These are phyloP conservation scores for Gossypium sturtianum DNA, from an alignment of 345 rosid genomes.

Conservation along the genomic window DNA sequence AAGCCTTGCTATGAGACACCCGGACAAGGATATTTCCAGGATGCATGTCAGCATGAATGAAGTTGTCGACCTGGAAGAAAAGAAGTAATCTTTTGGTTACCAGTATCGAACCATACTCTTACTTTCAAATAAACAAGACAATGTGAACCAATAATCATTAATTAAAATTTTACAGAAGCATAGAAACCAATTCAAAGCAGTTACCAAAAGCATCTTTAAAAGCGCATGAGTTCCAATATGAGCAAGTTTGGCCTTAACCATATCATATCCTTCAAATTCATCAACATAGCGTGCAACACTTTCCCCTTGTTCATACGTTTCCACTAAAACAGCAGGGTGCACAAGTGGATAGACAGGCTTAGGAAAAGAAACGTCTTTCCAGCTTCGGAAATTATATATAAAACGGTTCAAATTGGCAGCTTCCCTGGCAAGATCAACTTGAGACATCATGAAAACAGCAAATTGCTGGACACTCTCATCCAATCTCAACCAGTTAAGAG, in stretches of 20 bases:
- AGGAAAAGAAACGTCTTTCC: conserved; percentile 96
- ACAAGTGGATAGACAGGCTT: conserved; percentile 93
- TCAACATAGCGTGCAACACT: conserved; percentile 78
- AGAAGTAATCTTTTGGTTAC: conserved; percentile 5
- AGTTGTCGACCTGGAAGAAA: conserved; percentile 81
- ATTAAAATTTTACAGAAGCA: neutral
- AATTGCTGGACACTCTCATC: conserved; percentile 97
- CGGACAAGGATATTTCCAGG: conserved; percentile 96
- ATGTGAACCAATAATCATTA: neutral
- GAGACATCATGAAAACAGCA: conserved; percentile 93
- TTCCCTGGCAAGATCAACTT: conserved; percentile 98
- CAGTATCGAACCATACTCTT: neutral
- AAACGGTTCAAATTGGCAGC: conserved; percentile 95
- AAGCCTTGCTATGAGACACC: conserved; percentile 48
- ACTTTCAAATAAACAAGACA: neutral
- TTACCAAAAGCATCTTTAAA: conserved; percentile 95
- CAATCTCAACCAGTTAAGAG: conserved; percentile 87
- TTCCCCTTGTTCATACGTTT: conserved; percentile 91
- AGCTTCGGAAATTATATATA: conserved; percentile 79
- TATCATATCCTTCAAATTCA: conserved; percentile 59
- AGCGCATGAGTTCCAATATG: conserved; percentile 96
- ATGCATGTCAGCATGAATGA: conserved; percentile 98
- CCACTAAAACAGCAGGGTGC: conserved; percentile 95
- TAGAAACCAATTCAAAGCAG: neutral
- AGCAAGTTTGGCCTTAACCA: conserved; percentile 73